phyloP scores from a whole-genome alignment of 495 filamentous ascomycete species.

The Xylaria curta region DNA sequence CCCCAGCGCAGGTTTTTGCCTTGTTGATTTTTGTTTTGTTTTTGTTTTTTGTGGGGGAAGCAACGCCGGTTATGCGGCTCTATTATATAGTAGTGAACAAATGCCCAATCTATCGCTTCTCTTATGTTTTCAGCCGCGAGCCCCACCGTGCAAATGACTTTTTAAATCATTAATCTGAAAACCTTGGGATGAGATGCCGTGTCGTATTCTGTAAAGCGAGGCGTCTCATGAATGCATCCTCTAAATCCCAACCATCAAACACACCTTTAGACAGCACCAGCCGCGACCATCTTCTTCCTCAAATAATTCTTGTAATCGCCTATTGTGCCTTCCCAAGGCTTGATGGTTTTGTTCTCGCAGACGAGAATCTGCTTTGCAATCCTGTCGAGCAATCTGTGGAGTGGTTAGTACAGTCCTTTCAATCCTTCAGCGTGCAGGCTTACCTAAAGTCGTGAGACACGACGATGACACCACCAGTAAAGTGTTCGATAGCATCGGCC shows the following conservation, averaged over 20 bases:
- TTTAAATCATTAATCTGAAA: background rate
- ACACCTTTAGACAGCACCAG: slow-evolving; percentile 63
- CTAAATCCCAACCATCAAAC: slow-evolving; percentile 14
- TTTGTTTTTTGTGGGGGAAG: background rate
- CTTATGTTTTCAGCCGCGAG: slow-evolving; percentile 17
- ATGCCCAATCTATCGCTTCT: slow-evolving; percentile 18
- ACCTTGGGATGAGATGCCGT: background rate
- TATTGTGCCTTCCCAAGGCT: slow-evolving; percentile 87
- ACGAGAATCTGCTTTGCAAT: slow-evolving; percentile 99
- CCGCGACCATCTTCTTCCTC: slow-evolving; percentile 91
- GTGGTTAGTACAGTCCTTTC: slow-evolving; percentile 29
- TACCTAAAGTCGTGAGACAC: slow-evolving; percentile 99
- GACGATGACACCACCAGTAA: slow-evolving; percentile 94
- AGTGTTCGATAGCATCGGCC: slow-evolving; percentile 97
- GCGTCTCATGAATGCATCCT: slow-evolving; percentile 7
- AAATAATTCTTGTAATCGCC: slow-evolving; percentile 97
- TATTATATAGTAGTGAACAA: slow-evolving; percentile 14
- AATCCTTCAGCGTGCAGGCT: slow-evolving; percentile 31
- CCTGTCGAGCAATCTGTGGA: slow-evolving; percentile 86
- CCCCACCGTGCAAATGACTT: background rate
- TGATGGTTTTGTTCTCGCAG: slow-evolving; percentile 94
- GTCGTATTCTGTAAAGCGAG: background rate
- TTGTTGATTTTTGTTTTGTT: background rate
- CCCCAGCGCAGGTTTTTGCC: background rate
- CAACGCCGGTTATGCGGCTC: background rate